Evolutionary conservation across 495 filamentous ascomycete genomes (phyloP).

Genomic region (Xylaria cubensis): DNA sequence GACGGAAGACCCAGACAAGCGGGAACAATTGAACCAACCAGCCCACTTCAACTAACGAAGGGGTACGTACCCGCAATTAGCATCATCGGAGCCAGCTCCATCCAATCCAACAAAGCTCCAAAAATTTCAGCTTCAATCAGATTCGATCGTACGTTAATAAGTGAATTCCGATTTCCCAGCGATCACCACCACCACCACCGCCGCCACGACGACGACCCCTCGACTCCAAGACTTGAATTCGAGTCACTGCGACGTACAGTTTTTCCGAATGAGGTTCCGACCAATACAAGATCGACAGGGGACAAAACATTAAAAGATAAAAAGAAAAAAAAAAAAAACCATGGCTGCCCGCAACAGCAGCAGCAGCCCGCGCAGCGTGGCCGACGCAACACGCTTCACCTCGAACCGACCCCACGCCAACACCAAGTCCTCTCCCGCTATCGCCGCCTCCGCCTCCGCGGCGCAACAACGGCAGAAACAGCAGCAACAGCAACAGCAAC

Average conservation of each 20-base stretch:
- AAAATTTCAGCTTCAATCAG: conserved; percentile 21
- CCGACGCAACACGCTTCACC: conserved; percentile 95
- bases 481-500: too few relatives aligned
- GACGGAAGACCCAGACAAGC: too few relatives aligned
- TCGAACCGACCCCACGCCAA: conserved; percentile 86
- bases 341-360: conserved; percentile 18
- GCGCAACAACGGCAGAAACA: neutral
- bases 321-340: neutral
- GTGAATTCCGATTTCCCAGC: neutral
- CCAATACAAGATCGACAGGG: neutral
- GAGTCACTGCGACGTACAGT: neutral
- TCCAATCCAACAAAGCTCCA: conserved; percentile 17
- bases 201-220: neutral
- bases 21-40: too few relatives aligned
- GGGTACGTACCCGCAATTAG: conserved; percentile 16
- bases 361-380: conserved; percentile 74
- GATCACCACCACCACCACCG: neutral
- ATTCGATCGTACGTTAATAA: conserved; percentile 8
- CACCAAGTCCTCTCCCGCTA: conserved; percentile 61
- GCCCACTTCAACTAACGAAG: neutral
- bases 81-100: neutral
- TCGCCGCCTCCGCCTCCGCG: conserved; percentile 13
- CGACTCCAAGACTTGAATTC: too few relatives aligned
- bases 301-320: neutral
- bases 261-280: neutral